Evolutionary conservation across 345 rosid genomes (phyloP).

Genomic region (Ceriops zippeliana): DNA sequence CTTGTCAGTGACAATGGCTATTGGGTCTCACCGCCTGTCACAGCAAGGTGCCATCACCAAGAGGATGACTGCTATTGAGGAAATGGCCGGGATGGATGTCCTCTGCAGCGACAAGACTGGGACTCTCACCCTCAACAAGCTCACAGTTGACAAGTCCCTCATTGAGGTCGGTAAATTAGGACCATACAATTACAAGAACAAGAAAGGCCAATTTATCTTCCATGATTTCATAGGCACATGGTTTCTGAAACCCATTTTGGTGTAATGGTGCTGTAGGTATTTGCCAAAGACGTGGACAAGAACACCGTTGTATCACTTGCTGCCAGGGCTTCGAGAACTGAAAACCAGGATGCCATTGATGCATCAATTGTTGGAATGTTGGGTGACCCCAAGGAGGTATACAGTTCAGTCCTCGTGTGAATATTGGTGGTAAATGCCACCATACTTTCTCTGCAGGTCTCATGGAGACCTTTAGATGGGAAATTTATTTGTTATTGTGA

Average conservation of each 20-base stretch:
- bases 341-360: constrained; percentile 97
- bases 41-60: constrained; percentile 97
- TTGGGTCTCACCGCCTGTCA: constrained; percentile 89
- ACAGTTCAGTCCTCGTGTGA: background rate
- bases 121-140: constrained; percentile 92
- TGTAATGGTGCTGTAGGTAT: constrained; percentile 42
- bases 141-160: constrained; percentile 75
- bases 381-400: constrained; percentile 73
- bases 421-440: background rate
- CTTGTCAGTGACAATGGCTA: constrained; percentile 95
- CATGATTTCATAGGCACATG: background rate
- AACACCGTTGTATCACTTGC: constrained; percentile 56
- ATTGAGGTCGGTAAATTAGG: constrained; percentile 53
- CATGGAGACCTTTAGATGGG: background rate
- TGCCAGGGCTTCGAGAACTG: constrained; percentile 86
- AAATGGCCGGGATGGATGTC: constrained; percentile 99
- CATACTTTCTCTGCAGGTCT: background rate
- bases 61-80: constrained; percentile 97
- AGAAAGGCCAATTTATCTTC: background rate
- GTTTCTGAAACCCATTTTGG: background rate
- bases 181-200: background rate
- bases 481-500: background rate
- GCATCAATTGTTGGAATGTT: constrained; percentile 88
- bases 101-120: constrained; percentile 97
- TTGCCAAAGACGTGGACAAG: constrained; percentile 38